Evolutionary conservation across 306 rosid genomes (phyloP).

Genomic region (Pterocarpus santalinus): DNA sequence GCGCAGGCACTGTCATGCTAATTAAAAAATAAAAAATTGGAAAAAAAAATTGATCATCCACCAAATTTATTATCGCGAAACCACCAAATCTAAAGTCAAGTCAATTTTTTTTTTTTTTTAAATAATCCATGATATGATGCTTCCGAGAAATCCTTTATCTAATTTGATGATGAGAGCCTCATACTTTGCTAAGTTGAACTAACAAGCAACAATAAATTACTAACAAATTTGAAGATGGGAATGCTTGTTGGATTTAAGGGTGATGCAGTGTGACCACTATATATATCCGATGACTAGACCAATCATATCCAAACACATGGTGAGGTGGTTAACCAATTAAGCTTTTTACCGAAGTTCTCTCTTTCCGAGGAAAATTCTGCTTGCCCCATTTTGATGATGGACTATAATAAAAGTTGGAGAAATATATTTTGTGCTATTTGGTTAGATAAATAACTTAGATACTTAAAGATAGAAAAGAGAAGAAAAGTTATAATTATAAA

Average conservation of each 20-base stretch:
- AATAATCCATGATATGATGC: background rate
- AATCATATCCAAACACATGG: background rate
- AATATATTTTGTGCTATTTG: too few relatives aligned
- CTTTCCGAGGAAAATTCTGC: background rate
- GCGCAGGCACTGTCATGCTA: background rate
- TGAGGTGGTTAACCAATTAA: background rate
- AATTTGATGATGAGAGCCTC: too few relatives aligned
- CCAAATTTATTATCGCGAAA: background rate
- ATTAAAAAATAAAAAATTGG: background rate
- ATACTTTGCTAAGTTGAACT: background rate
- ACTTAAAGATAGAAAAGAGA: too few relatives aligned
- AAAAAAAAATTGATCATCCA: background rate
- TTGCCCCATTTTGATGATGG: slow-evolving; percentile 2
- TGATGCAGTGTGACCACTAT: background rate
- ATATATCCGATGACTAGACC: background rate
- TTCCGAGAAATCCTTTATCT: background rate
- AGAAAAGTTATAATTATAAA: too few relatives aligned
- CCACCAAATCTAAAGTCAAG: slow-evolving; percentile 30
- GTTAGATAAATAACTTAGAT: too few relatives aligned
- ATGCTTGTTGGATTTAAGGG: background rate
- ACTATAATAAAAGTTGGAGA: background rate
- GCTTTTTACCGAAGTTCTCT: slow-evolving; percentile 17
- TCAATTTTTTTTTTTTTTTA: background rate
- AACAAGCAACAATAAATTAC: slow-evolving; percentile 32
- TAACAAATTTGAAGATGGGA: slow-evolving; percentile 10